A percentile compares a stretch with the other conserved stretches of the same genome.
Conservation (phyloP, 2,329 filamentous ascomycete species). For the Paraconiothyrium sp. region DNA sequence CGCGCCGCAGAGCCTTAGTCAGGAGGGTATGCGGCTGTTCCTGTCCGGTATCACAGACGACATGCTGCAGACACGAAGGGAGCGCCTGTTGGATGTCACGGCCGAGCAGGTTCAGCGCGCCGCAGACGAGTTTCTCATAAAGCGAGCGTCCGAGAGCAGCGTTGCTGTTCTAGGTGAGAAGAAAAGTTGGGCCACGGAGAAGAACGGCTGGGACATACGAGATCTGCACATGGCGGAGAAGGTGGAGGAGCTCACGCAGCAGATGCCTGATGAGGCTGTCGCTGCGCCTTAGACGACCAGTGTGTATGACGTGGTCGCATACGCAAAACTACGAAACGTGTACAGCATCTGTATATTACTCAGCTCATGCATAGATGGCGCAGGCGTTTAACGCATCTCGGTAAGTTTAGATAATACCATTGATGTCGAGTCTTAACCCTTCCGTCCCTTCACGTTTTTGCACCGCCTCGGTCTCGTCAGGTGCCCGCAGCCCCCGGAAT, state of each 20-base stretch:
- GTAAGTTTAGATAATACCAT: constrained; percentile 16
- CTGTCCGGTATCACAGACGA: constrained; percentile 84
- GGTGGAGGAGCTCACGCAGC: constrained; percentile 34
- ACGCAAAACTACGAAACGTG: constrained; percentile 22
- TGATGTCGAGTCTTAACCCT: neutral
- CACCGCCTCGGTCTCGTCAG: neutral
- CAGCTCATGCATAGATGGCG: constrained; percentile 31
- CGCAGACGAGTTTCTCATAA: constrained; percentile 83
- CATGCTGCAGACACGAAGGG: constrained; percentile 86
- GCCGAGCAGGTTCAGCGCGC: constrained; percentile 80
- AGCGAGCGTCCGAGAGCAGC: constrained; percentile 70
- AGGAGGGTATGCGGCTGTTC: constrained; percentile 88
- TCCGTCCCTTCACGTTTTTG: neutral
- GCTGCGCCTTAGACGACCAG: constrained; percentile 19
- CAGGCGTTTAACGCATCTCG: constrained; percentile 4
- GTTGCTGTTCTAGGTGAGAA: constrained; percentile 83
- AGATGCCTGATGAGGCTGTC: constrained; percentile 31
- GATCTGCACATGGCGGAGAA: constrained; percentile 71
- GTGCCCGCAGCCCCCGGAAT: neutral
- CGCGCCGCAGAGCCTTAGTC: constrained; percentile 84
- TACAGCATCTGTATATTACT: constrained; percentile 33
- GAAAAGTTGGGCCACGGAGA: constrained; percentile 73
- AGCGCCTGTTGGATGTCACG: constrained; percentile 86
- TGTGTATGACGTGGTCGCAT: neutral
- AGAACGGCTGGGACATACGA: constrained; percentile 76